Percentiles rank a stretch among this genome's conserved stretches.
These are phyloP conservation scores for Uronychia setigera DNA, from an alignment of 73 alveolate genomes.

Conservation along the genomic window DNA sequence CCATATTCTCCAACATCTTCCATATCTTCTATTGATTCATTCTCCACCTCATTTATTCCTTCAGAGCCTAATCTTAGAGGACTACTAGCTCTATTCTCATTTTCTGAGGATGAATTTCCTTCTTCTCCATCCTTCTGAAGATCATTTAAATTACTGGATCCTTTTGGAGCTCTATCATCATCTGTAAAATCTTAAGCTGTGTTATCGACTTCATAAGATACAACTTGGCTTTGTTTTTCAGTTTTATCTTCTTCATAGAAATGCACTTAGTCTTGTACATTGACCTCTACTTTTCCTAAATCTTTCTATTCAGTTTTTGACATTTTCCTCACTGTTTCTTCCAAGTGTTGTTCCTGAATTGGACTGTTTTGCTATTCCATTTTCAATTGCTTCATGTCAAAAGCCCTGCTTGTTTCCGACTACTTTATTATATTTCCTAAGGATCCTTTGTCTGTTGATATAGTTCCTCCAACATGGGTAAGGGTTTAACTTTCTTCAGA, in stretches of 20 bases:
- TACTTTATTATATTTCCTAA: too few species aligned
- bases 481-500: background rate
- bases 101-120: background rate
- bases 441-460: background rate
- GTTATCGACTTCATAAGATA: background rate
- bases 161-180: background rate
- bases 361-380: background rate
- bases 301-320: background rate
- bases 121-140: background rate
- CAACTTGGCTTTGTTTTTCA: background rate
- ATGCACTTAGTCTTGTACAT: background rate
- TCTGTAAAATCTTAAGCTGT: background rate
- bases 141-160: background rate
- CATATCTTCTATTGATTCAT: background rate
- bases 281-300: background rate
- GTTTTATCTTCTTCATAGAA: background rate
- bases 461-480: background rate
- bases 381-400: background rate
- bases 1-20: background rate
- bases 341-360: background rate
- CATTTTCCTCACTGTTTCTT: background rate
- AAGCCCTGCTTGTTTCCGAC: too few species aligned
- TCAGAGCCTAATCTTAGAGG: background rate
- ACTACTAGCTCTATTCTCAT: background rate
- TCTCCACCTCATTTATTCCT: background rate